These are phyloP conservation scores for Thelonectria olida DNA, from an alignment of 2,329 filamentous ascomycete genomes.

Conservation along the genomic window DNA sequence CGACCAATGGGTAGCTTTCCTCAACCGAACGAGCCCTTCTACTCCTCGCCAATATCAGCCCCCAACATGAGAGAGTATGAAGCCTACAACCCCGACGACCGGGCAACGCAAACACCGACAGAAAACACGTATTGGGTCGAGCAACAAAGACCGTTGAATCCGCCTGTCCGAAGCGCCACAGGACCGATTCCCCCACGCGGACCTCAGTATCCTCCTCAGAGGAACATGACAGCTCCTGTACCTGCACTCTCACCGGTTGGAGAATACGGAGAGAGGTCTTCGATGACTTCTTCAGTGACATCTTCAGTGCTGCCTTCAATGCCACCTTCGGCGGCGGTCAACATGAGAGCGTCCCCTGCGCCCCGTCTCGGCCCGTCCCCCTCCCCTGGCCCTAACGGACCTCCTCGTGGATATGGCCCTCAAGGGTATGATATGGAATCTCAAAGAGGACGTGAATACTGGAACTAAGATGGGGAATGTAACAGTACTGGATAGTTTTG, in stretches of 20 bases:
- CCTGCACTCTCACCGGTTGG: conserved; percentile 41
- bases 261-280: conserved; percentile 42
- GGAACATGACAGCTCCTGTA: conserved; percentile 57
- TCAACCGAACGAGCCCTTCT: conserved; percentile 25
- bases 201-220: conserved; percentile 49
- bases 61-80: conserved; percentile 38
- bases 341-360: conserved; percentile 23
- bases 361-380: conserved; percentile 14
- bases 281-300: conserved; percentile 26
- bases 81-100: conserved; percentile 44
- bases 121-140: conserved; percentile 35
- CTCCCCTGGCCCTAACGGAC: conserved; percentile 35
- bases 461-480: conserved; percentile 20
- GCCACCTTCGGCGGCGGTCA: conserved; percentile 12
- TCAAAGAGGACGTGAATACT: conserved; percentile 43
- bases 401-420: conserved; percentile 47
- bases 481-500: conserved; percentile 2
- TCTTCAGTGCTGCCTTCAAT: neutral
- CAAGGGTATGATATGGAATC: conserved; percentile 51
- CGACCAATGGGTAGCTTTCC: conserved; percentile 45
- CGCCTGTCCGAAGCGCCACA: conserved; percentile 51
- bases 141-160: conserved; percentile 36
- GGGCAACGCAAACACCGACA: conserved; percentile 46
- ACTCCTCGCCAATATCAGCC: conserved; percentile 13
- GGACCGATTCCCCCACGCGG: conserved; percentile 46